A percentile compares a stretch with the other conserved stretches of the same genome.
phyloP scores from a whole-genome alignment of 1,284 basidiomycete species.

The Melampsora abietis-canadensis region DNA sequence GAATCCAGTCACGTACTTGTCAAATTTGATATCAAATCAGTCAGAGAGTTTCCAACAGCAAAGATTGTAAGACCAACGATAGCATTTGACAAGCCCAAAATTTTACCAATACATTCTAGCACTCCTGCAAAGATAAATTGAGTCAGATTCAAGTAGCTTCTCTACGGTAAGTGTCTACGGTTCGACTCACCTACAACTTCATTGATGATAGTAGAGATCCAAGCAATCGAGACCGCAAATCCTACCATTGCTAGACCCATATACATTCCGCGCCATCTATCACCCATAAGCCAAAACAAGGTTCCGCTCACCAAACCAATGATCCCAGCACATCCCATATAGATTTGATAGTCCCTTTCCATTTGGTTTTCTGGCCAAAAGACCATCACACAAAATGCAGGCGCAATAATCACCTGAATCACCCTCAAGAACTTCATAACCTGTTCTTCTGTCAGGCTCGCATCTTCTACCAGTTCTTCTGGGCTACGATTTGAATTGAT shows the following conservation, averaged over 20 bases:
- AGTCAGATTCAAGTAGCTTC: background rate
- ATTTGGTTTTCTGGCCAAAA: too few relatives aligned
- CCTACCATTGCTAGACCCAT: slow-evolving; percentile 59
- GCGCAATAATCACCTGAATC: background rate
- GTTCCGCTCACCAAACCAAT: too few relatives aligned
- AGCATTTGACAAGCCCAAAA: slow-evolving; percentile 77
- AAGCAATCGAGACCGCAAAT: slow-evolving; percentile 80
- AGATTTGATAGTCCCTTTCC: too few relatives aligned
- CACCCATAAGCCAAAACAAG: too few relatives aligned
- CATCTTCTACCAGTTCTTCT: background rate
- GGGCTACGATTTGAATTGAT: slow-evolving; percentile 1
- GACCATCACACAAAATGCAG: slow-evolving; percentile 54
- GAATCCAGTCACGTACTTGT: slow-evolving; percentile 57
- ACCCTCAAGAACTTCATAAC: background rate
- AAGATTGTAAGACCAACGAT: slow-evolving; percentile 95
- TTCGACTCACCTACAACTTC: slow-evolving; percentile 66
- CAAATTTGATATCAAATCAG: slow-evolving; percentile 93
- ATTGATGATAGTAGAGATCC: slow-evolving; percentile 94
- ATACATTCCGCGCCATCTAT: too few relatives aligned
- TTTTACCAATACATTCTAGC: slow-evolving; percentile 3
- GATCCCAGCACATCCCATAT: too few relatives aligned
- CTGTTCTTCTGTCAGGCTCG: background rate
- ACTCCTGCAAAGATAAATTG: background rate
- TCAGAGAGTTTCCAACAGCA: slow-evolving; percentile 90
- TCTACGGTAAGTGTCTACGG: background rate